phyloP scores from a whole-genome alignment of 768 basidiomycete genomes.

The Lactarius deliciosus region DNA sequence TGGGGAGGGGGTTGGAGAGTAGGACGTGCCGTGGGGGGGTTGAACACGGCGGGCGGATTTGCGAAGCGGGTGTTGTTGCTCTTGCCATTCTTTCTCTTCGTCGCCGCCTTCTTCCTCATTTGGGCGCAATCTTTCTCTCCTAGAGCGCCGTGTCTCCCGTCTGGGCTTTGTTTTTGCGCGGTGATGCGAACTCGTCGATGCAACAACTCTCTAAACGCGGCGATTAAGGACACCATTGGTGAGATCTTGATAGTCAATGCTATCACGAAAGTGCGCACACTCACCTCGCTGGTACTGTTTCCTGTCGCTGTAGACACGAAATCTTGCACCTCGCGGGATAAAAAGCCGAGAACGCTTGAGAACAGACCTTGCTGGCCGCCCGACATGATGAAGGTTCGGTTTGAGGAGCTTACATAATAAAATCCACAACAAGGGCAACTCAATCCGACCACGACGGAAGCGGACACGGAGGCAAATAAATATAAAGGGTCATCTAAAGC shows the following conservation, averaged over 20 bases:
- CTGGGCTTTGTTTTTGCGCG: conserved; percentile 1
- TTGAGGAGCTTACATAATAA: conserved; percentile 25
- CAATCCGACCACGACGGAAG: neutral
- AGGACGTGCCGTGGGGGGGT: conserved; percentile 18
- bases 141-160: conserved; percentile 1
- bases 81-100: conserved; percentile 13
- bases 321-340: conserved; percentile 68
- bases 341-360: conserved; percentile 65
- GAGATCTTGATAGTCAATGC: neutral
- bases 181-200: conserved; percentile 11
- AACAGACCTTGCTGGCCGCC: conserved; percentile 43
- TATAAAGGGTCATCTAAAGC: conserved; percentile 7
- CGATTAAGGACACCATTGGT: neutral
- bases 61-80: conserved; percentile 9
- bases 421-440: conserved; percentile 8
- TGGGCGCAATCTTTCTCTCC: conserved; percentile 4
- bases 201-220: neutral
- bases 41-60: conserved; percentile 4
- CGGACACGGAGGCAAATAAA: neutral
- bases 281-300: conserved; percentile 30
- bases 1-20: conserved; percentile 15
- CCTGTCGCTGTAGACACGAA: conserved; percentile 71
- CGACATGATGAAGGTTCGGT: conserved; percentile 15
- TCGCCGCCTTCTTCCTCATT: neutral
- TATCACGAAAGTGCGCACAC: conserved; percentile 1